Evolutionary conservation across 1,139 yeast species (phyloP).

Genomic region (Yarrowia galli): DNA sequence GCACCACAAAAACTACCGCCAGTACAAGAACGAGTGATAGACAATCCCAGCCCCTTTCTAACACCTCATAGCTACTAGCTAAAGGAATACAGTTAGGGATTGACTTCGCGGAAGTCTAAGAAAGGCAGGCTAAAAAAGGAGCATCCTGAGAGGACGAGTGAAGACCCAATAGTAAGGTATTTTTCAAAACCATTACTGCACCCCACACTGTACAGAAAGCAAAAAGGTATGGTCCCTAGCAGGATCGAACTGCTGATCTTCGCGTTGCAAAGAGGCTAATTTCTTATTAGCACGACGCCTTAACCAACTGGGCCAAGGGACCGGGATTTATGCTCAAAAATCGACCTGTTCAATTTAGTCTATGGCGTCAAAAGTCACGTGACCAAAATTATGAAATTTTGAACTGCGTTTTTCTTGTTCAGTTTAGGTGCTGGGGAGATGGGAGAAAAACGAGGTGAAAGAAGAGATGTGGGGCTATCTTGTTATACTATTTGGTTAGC

Average conservation of each 20-base stretch:
- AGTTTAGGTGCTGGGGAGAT: background rate
- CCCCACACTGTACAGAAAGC: background rate
- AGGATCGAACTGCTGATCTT: slow-evolving; percentile 84
- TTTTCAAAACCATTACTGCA: too few species aligned
- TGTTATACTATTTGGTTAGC: background rate
- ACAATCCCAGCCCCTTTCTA: too few species aligned
- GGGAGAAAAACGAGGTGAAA: background rate
- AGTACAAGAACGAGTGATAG: too few species aligned
- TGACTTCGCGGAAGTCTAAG: too few species aligned
- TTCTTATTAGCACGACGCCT: slow-evolving; percentile 41
- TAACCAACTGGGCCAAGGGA: slow-evolving; percentile 44
- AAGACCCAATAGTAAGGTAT: too few species aligned
- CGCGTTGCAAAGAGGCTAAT: slow-evolving; percentile 40
- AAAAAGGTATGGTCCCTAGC: slow-evolving; percentile 69
- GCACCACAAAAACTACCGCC: too few species aligned
- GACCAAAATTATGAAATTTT: background rate
- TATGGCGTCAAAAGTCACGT: background rate
- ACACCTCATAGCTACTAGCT: too few species aligned
- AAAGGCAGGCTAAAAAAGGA: too few species aligned
- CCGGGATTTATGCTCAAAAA: slow-evolving; percentile 4
- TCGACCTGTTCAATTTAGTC: background rate
- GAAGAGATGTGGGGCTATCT: background rate
- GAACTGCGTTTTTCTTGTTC: background rate
- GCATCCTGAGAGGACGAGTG: too few species aligned
- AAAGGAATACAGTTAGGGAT: too few species aligned